Percentiles rank a stretch among this genome's conserved stretches.
Conservation (phyloP, 2,329 filamentous ascomycete species). For the Colletotrichum scovillei region DNA sequence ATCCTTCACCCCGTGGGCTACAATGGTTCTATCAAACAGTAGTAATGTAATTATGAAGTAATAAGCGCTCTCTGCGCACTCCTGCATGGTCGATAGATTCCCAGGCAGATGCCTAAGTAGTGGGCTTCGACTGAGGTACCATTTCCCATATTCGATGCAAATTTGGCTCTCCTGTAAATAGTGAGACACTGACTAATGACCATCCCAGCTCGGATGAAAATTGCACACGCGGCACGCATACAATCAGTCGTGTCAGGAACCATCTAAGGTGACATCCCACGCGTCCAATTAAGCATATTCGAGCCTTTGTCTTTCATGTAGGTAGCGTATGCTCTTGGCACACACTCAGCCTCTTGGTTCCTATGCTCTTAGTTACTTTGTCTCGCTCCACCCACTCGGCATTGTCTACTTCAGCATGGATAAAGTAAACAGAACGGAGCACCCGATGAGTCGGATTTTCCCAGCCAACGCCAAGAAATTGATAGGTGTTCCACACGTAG, state of each 20-base stretch:
- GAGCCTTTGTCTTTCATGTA: neutral
- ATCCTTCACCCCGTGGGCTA: neutral
- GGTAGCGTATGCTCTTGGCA: no score
- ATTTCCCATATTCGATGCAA: neutral
- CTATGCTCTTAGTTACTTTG: no score
- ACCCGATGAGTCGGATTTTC: no score
- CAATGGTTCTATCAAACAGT: no score
- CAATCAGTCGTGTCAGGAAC: neutral
- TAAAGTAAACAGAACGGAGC: no score
- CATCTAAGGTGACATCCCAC: neutral
- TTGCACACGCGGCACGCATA: neutral
- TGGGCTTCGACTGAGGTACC: neutral
- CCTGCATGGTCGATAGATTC: neutral
- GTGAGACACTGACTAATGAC: neutral
- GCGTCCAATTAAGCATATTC: neutral
- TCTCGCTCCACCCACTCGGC: no score
- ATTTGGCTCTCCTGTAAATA: neutral
- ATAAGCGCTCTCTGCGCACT: no score
- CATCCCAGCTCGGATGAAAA: neutral
- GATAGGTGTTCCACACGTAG: neutral
- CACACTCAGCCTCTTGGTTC: no score
- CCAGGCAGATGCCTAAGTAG: neutral
- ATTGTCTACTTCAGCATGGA: no score
- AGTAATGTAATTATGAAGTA: no score
- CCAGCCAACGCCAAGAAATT: neutral